A percentile compares a stretch with the other conserved stretches of the same genome.
These are phyloP conservation scores for Sarocladium oryzae DNA, from an alignment of 2,329 filamentous ascomycete species.

Conservation along the genomic window DNA sequence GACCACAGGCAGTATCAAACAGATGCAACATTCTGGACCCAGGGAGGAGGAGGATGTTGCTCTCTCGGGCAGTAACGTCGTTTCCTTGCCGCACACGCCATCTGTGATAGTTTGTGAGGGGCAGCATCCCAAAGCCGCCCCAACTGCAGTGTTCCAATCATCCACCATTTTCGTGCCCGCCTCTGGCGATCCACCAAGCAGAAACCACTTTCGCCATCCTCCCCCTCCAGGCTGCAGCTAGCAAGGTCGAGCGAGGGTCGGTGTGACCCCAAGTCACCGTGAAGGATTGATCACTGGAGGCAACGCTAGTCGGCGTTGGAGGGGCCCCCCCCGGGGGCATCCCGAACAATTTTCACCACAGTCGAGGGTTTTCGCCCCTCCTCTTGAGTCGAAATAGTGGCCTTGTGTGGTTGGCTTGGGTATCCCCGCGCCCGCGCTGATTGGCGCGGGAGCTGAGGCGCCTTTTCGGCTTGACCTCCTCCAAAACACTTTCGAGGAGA, in stretches of 20 bases:
- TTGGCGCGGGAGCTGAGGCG: conserved; percentile 13
- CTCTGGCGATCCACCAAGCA: conserved; percentile 6
- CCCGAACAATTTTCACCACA: too few species aligned
- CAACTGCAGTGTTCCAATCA: neutral
- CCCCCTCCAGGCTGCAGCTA: too few species aligned
- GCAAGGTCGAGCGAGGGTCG: neutral
- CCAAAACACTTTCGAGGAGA: conserved; percentile 2
- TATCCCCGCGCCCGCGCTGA: conserved; percentile 10
- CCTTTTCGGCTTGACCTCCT: conserved; percentile 9
- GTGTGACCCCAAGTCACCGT: conserved; percentile 1
- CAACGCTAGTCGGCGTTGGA: conserved; percentile 5
- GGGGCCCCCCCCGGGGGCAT: too few species aligned
- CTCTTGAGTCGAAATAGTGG: neutral
- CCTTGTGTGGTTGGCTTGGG: neutral
- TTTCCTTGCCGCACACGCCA: too few species aligned
- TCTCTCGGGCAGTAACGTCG: too few species aligned
- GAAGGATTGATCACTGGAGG: neutral
- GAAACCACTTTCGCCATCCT: conserved; percentile 9
- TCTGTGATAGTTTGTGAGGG: conserved; percentile 1
- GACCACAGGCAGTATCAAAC: neutral
- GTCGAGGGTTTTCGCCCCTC: neutral
- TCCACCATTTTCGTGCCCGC: neutral
- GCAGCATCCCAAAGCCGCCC: conserved; percentile 3
- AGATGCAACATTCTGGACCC: too few species aligned
- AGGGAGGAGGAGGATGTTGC: too few species aligned